Base-by-base conservation (phyloP, 2,329 filamentous ascomycete genomes). In the Reticulascus tulasneorum region DNA sequence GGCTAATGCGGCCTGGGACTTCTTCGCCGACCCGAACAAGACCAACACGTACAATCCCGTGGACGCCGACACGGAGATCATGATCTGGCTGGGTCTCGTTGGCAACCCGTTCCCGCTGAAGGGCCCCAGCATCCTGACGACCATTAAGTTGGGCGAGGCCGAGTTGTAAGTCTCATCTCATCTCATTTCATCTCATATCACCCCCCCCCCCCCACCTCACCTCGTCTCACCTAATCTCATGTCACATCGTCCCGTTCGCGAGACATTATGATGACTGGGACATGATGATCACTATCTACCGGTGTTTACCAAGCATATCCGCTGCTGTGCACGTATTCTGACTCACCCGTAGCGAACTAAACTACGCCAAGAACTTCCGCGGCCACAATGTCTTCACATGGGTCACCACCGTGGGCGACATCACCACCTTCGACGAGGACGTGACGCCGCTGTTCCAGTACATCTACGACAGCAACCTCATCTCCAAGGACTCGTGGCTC, bases 1-100 rank as follows among this genome's bases (percentile, higher is more conserved):
- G 12, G 47, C 52, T 25, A 59, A 59, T 31, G 53, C 55, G 19
- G 56, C 55, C 8, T 59, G 56, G 42, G 56, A 59, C 40, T 44
- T 59, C 23, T 59, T 59, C 40, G 48, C 49, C 18, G 56, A 58
- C 46, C 48, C 35, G 30, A 48, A 56, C 40, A 33, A 44, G 17
- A 38, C 28, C 9, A 47, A 42, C 7, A 44, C 55, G 3, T 43
- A 46, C 16, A 48, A 46, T 32, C 53, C 55, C 24, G 50, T 48
- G 17, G 44, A 46, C 20, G 52, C 56, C 10, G 48, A 47, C 33
- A 54, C 50, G 23, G 56, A 59, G 41, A 53, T 59, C 33, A 59
- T 59, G 56, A 47, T 59, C 23, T 59, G 56, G 56, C 43, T 59
- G 4, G 56, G 53, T 7, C 46, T 31, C 20, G 43, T 55, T 22